Conservation (phyloP, 441 rosid species). For the Brassica hybrid region DNA sequence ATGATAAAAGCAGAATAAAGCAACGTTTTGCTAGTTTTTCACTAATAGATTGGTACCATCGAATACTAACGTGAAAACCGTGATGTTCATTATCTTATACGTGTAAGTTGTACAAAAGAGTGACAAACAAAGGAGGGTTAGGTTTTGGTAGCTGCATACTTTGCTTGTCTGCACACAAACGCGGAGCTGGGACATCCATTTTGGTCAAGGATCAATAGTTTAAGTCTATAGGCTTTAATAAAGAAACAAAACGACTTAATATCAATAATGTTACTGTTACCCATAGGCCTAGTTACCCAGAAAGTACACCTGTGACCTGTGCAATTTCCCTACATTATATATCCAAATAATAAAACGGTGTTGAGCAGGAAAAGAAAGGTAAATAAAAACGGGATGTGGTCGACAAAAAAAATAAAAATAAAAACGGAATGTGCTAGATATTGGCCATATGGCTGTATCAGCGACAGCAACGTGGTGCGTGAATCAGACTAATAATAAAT, state of each 20-base stretch:
- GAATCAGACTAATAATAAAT: not conserved
- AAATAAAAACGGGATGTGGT: not conserved
- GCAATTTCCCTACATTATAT: too few species aligned
- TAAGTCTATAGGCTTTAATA: not conserved
- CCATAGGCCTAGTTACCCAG: too few species aligned
- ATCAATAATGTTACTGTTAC: too few species aligned
- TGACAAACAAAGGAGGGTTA: not conserved
- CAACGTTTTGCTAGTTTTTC: not conserved
- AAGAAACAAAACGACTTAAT: too few species aligned
- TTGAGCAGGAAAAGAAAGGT: not conserved
- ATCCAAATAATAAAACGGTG: not conserved
- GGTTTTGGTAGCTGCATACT: slow-evolving; percentile 5
- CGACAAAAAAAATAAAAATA: too few species aligned
- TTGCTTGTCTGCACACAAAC: not conserved
- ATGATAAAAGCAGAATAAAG: not conserved
- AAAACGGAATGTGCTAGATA: not conserved
- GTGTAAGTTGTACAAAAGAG: not conserved
- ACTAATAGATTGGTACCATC: not conserved
- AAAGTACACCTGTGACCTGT: too few species aligned
- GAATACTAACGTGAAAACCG: not conserved
- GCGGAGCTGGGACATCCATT: slow-evolving; percentile 3
- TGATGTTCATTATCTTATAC: not conserved
- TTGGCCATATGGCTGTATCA: not conserved
- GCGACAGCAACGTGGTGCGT: slow-evolving; percentile 17
- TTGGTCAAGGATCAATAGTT: not conserved